phyloP scores from a whole-genome alignment of 768 basidiomycete genomes.

The Boletus fagicola region DNA sequence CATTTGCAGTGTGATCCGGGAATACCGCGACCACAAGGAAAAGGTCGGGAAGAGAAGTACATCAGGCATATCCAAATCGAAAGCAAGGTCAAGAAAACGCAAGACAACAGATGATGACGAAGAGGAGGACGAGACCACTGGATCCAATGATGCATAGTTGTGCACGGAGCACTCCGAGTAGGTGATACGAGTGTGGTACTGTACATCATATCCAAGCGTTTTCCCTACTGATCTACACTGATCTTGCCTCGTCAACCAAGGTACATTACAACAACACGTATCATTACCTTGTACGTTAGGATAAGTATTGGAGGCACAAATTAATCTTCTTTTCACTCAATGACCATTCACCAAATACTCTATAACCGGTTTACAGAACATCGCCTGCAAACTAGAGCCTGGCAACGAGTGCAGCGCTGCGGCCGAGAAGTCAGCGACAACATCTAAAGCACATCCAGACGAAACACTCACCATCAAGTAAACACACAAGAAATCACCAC shows the following conservation, averaged over 20 bases:
- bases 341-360: neutral
- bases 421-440: neutral
- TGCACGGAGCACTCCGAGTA: slow-evolving; percentile 3
- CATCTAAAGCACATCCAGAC: neutral
- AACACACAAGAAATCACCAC: slow-evolving; percentile 35
- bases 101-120: slow-evolving; percentile 2
- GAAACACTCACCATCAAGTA: slow-evolving; percentile 47
- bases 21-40: slow-evolving; percentile 14
- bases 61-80: neutral
- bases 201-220: neutral
- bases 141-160: slow-evolving; percentile 7
- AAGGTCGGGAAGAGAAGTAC: neutral
- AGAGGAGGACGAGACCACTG: slow-evolving; percentile 6
- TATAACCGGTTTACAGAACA: slow-evolving; percentile 31
- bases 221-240: neutral
- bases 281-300: neutral
- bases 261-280: neutral
- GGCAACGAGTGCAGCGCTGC: slow-evolving; percentile 26
- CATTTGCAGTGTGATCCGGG: slow-evolving; percentile 13
- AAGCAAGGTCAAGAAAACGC: slow-evolving; percentile 4
- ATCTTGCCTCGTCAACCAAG: neutral
- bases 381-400: slow-evolving; percentile 25
- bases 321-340: neutral
- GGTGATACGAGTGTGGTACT: neutral
- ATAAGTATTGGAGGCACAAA: neutral